A percentile compares a stretch with the other conserved stretches of the same genome.
Conservation (phyloP, 192 early-diverging fungal genomes). For the Coemansia guatemalensis region DNA sequence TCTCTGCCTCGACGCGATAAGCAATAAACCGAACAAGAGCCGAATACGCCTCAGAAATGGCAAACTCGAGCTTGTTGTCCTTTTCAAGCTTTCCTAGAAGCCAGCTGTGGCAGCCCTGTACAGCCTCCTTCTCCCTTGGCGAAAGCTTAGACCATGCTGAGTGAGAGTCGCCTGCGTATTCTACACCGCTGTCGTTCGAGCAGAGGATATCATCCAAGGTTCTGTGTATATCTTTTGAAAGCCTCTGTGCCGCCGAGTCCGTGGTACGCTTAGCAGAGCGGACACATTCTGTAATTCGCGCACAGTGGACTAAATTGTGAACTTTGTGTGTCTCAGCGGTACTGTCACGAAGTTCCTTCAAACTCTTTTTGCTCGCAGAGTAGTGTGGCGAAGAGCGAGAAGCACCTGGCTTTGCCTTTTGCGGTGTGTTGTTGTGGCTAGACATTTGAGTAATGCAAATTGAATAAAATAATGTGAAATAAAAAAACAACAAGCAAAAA, state of each 20-base stretch:
- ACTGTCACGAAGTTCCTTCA: not conserved
- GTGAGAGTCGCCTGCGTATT: not conserved
- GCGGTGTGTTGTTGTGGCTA: not conserved
- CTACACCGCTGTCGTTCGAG: not conserved
- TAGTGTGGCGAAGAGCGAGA: not conserved
- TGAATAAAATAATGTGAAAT: not conserved
- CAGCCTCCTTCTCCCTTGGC: not conserved
- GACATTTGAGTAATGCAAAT: not conserved
- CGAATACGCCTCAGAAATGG: not conserved
- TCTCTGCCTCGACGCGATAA: not conserved
- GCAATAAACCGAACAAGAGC: not conserved
- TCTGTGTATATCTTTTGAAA: not conserved
- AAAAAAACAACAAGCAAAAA: not conserved
- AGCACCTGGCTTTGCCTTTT: not conserved
- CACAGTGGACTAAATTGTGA: not conserved
- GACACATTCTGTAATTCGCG: not conserved
- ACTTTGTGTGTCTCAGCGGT: not conserved
- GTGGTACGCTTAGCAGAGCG: not conserved
- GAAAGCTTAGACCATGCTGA: not conserved
- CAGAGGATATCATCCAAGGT: not conserved
- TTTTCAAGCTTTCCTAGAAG: not conserved
- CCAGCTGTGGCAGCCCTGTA: not conserved
- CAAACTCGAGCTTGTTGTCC: not conserved
- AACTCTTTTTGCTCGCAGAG: not conserved
- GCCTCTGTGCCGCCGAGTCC: not conserved